Evolutionary conservation across 805 yeast species (phyloP).

Genomic region (Myxozyma neglecta): DNA sequence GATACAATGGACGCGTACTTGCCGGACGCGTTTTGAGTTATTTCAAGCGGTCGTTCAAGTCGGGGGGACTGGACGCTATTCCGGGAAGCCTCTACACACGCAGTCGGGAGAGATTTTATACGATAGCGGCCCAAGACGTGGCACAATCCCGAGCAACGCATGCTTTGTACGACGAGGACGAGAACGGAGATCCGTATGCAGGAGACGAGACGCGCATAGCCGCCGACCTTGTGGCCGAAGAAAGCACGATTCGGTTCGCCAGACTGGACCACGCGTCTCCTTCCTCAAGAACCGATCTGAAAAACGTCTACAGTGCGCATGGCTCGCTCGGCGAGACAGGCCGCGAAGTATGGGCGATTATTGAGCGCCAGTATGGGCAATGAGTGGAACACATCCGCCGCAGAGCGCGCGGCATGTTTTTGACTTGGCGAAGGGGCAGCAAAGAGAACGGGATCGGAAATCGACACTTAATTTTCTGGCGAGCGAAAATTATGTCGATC

Average conservation of each 20-base stretch:
- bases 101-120: conserved; percentile 11
- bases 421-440: no score
- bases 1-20: conserved; percentile 25
- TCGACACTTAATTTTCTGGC: no score
- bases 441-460: no score
- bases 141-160: conserved; percentile 30
- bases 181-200: conserved; percentile 28
- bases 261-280: conserved; percentile 7
- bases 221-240: conserved; percentile 15
- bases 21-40: conserved; percentile 26
- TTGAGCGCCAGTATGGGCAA: not conserved
- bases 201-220: conserved; percentile 20
- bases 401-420: no score
- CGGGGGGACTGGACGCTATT: conserved; percentile 18
- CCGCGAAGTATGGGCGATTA: not conserved
- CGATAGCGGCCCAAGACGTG: conserved; percentile 22
- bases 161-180: conserved; percentile 25
- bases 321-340: not conserved
- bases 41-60: conserved; percentile 29
- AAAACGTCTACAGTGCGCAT: not conserved
- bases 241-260: conserved; percentile 19
- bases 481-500: no score
- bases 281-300: not conserved
- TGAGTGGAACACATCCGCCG: not conserved
- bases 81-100: conserved; percentile 20